These are phyloP conservation scores for Scheffersomyces insectosa DNA, from an alignment of 1,139 yeast species.

Conservation along the genomic window DNA sequence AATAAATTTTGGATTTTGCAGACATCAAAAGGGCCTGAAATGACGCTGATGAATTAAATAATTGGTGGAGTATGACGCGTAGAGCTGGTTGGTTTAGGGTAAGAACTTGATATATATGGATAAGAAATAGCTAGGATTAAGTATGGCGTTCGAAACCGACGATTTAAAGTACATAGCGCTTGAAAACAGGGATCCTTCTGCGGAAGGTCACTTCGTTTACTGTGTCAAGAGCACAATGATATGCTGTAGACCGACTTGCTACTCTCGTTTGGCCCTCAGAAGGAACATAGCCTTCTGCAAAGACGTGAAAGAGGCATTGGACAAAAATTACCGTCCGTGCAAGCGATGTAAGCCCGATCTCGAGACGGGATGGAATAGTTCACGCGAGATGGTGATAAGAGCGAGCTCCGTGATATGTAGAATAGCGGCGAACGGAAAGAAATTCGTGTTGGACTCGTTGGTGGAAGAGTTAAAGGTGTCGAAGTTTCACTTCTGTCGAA, in stretches of 20 bases:
- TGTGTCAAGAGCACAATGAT: slow-evolving; percentile 9
- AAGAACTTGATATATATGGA: too few species aligned
- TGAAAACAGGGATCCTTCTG: slow-evolving; percentile 5
- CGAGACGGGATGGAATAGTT: background rate
- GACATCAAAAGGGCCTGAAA: too few species aligned
- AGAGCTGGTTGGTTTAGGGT: too few species aligned
- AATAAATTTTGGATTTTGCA: too few species aligned
- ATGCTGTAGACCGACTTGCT: slow-evolving; percentile 11
- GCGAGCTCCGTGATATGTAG: background rate
- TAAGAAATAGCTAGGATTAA: too few species aligned
- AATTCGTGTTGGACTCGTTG: background rate
- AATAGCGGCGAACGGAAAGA: background rate
- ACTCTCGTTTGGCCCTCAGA: slow-evolving; percentile 7
- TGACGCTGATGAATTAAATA: too few species aligned
- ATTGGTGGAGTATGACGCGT: too few species aligned
- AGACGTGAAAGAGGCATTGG: slow-evolving; percentile 5
- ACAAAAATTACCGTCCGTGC: slow-evolving; percentile 6
- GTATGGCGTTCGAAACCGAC: slow-evolving; percentile 3
- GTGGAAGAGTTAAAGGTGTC: background rate
- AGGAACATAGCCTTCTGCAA: slow-evolving; percentile 6
- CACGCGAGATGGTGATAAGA: slow-evolving; percentile 1
- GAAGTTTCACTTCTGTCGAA: background rate
- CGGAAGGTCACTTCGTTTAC: slow-evolving; percentile 8
- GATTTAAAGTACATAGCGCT: slow-evolving; percentile 6
- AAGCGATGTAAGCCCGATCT: slow-evolving; percentile 9